phyloP scores from a whole-genome alignment of 2,329 filamentous ascomycete genomes.

The Plectosphaerella plurivora region DNA sequence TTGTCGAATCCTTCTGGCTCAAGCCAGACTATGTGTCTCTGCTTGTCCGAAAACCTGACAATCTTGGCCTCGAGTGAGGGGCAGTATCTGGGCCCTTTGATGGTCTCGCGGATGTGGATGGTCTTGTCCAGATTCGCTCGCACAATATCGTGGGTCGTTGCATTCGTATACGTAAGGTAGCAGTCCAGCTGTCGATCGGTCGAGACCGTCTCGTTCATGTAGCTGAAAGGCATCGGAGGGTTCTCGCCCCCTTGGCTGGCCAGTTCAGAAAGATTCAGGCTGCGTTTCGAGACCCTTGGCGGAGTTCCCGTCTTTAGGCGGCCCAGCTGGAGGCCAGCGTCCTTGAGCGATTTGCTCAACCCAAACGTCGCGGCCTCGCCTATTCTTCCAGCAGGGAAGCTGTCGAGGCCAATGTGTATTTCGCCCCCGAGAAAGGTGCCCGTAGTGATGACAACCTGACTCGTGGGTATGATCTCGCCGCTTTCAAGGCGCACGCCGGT shows the following conservation, averaged over 20 bases:
- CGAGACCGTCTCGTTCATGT: conserved; percentile 72
- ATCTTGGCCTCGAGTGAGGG: conserved; percentile 94
- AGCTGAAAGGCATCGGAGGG: conserved; percentile 86
- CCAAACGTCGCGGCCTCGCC: conserved; percentile 92
- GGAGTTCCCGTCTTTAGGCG: conserved; percentile 95
- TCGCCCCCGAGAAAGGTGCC: conserved; percentile 94
- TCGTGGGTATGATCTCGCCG: conserved; percentile 76
- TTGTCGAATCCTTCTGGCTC: conserved; percentile 93
- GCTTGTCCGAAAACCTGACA: conserved; percentile 77
- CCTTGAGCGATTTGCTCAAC: conserved; percentile 81
- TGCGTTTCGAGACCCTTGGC: conserved; percentile 74
- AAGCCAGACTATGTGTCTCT: conserved; percentile 87
- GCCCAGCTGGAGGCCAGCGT: conserved; percentile 85
- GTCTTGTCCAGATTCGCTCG: conserved; percentile 90
- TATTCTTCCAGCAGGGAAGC: conserved; percentile 83
- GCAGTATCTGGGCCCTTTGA: conserved; percentile 92
- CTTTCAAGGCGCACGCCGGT: conserved; percentile 83
- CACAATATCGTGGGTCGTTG: conserved; percentile 75
- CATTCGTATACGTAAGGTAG: conserved; percentile 83
- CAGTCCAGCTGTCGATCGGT: conserved; percentile 83
- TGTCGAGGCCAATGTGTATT: conserved; percentile 88
- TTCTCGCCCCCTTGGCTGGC: conserved; percentile 77
- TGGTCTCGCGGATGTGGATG: conserved; percentile 91
- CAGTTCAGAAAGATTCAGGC: conserved; percentile 72
- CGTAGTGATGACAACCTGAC: conserved; percentile 87